A percentile compares a stretch with the other conserved stretches of the same genome.
Evolutionary conservation across 2,329 filamentous ascomycete genomes (phyloP).

Genomic region (Tolypocladium endophyticum): DNA sequence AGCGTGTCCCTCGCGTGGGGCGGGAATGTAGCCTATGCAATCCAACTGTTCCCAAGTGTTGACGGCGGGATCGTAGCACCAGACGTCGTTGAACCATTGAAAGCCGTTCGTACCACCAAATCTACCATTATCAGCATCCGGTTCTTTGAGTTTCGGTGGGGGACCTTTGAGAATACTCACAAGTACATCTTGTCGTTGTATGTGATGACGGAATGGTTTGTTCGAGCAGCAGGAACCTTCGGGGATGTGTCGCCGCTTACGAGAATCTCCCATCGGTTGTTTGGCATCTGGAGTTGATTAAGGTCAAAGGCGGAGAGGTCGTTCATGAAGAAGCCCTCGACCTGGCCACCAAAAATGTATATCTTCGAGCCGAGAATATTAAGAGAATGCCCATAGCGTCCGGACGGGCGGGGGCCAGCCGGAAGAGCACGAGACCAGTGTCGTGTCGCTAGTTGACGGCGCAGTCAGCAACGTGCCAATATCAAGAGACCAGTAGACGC

Average conservation of each 20-base stretch:
- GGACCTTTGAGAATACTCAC: constrained; percentile 38
- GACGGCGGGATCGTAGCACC: constrained; percentile 78
- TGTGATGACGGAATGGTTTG: constrained; percentile 87
- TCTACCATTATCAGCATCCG: constrained; percentile 29
- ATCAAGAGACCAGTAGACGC: neutral
- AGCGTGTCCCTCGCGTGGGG: constrained; percentile 87
- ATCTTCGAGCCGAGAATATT: constrained; percentile 97
- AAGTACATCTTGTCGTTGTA: constrained; percentile 91
- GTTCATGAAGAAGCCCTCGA: constrained; percentile 97
- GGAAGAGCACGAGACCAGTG: constrained; percentile 96
- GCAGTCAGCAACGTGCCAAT: constrained; percentile 7
- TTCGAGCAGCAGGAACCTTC: constrained; percentile 71
- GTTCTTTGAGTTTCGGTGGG: neutral
- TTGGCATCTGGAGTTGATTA: constrained; percentile 83
- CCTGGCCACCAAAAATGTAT: constrained; percentile 94
- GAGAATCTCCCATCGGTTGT: constrained; percentile 92
- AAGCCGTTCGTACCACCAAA: constrained; percentile 95
- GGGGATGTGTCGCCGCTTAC: constrained; percentile 48
- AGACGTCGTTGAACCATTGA: constrained; percentile 98
- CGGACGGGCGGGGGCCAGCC: constrained; percentile 72
- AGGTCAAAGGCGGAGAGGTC: constrained; percentile 91
- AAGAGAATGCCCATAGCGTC: constrained; percentile 89
- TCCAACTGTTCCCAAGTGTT: constrained; percentile 85
- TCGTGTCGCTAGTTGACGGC: constrained; percentile 59
- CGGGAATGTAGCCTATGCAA: constrained; percentile 95